These are phyloP conservation scores for Talinum fruticosum DNA, from an alignment of 148 eudicot species.

Conservation along the genomic window DNA sequence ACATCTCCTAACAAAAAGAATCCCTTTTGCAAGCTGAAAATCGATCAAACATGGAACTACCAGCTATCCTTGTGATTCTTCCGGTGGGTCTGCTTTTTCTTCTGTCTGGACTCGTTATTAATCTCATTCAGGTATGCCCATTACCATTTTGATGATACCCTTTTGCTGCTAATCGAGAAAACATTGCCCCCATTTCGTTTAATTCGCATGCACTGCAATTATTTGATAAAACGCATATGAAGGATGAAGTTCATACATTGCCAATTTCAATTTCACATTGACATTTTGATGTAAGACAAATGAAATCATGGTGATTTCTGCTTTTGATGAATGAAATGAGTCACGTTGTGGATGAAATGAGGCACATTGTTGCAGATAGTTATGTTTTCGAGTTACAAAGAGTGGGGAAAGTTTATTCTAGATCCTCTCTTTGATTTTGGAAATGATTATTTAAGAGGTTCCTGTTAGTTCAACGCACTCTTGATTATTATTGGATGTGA, in stretches of 20 bases:
- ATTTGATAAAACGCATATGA: not conserved
- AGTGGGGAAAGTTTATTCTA: not conserved
- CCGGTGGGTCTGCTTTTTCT: conserved; percentile 60
- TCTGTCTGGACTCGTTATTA: conserved; percentile 62
- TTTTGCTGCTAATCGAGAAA: not conserved
- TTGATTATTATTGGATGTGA: not conserved
- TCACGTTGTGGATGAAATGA: not conserved
- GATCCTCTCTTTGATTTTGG: not conserved
- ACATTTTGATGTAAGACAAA: conserved; percentile 1
- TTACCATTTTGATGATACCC: not conserved
- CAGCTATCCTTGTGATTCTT: conserved; percentile 41
- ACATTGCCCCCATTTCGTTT: not conserved
- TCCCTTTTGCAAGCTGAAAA: not conserved
- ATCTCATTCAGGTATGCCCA: conserved; percentile 59
- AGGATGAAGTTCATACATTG: not conserved
- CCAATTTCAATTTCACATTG: not conserved
- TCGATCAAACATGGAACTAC: conserved; percentile 44
- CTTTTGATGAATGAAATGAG: not conserved
- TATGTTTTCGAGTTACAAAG: not conserved
- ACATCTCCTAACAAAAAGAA: not conserved
- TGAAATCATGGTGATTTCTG: not conserved
- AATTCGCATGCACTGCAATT: not conserved
- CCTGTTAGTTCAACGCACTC: not conserved
- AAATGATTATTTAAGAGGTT: no score
- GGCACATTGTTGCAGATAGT: not conserved